Conservation (phyloP, 2,329 filamentous ascomycete species). For the Onygenales sp. region DNA sequence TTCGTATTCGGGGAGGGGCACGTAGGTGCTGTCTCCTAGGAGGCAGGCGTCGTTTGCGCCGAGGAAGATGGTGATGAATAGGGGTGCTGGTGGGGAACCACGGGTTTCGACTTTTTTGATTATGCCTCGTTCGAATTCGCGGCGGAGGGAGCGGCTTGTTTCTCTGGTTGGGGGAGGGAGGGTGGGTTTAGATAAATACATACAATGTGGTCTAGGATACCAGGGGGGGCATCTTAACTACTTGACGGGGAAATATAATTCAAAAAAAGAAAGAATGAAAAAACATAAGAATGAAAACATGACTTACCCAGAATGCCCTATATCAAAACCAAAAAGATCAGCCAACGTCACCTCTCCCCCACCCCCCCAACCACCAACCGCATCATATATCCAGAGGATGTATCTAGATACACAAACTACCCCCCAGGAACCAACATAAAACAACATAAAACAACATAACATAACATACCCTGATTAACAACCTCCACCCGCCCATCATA, state of each 20-base stretch:
- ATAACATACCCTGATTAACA: constrained; percentile 12
- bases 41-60: constrained; percentile 32
- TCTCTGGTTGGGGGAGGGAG: constrained; percentile 5
- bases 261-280: too few relatives aligned
- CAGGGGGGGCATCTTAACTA: background rate
- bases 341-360: background rate
- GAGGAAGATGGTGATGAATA: constrained; percentile 31
- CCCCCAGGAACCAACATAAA: background rate
- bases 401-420: too few relatives aligned
- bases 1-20: constrained; percentile 24
- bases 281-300: background rate
- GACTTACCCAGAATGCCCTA: constrained; percentile 13
- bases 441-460: background rate
- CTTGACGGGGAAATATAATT: background rate
- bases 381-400: too few relatives aligned
- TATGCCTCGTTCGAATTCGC: constrained; percentile 7
- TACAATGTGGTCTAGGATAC: background rate
- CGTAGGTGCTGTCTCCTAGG: constrained; percentile 15
- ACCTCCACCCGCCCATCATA: constrained; percentile 14
- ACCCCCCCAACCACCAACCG: too few relatives aligned
- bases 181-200: background rate
- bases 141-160: constrained; percentile 10
- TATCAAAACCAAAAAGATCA: background rate
- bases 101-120: constrained; percentile 7
- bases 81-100: constrained; percentile 14